Evolutionary conservation across 2,329 filamentous ascomycete species (phyloP).

Genomic region (Pseudomassariella vexata): DNA sequence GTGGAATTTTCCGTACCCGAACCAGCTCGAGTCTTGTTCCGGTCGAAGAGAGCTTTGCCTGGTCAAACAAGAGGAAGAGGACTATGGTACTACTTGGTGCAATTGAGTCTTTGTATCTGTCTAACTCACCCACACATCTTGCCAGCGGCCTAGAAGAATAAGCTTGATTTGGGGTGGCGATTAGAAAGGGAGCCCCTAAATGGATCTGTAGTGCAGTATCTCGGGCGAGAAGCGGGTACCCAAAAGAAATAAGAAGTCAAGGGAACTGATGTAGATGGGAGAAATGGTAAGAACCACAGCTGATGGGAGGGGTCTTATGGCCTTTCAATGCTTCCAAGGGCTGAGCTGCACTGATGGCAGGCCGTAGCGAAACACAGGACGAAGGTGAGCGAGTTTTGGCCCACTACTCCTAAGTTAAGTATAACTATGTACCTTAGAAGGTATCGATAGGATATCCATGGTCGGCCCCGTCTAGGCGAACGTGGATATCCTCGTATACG

Average conservation of each 20-base stretch:
- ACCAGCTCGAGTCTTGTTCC: not conserved
- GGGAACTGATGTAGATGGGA: constrained; percentile 2
- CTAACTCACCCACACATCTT: constrained; percentile 6
- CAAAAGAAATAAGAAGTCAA: not conserved
- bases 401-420: no score
- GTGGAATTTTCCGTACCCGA: not conserved
- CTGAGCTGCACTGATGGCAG: no score
- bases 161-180: constrained; percentile 1
- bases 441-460: no score
- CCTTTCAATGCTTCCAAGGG: no score
- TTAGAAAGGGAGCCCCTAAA: not conserved
- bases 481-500: no score
- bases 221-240: not conserved
- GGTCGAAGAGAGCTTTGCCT: not conserved
- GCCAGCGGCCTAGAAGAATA: constrained; percentile 1
- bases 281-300: constrained; percentile 4
- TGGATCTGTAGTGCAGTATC: not conserved
- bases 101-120: not conserved
- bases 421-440: no score
- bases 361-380: no score
- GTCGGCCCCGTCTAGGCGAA: no score
- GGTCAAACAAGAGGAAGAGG: constrained; percentile 2
- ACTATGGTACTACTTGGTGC: not conserved
- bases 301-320: constrained; percentile 3
- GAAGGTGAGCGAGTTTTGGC: no score